Evolutionary conservation across 106 monocot species (phyloP).

Genomic region (Phalaenopsis equestris): DNA sequence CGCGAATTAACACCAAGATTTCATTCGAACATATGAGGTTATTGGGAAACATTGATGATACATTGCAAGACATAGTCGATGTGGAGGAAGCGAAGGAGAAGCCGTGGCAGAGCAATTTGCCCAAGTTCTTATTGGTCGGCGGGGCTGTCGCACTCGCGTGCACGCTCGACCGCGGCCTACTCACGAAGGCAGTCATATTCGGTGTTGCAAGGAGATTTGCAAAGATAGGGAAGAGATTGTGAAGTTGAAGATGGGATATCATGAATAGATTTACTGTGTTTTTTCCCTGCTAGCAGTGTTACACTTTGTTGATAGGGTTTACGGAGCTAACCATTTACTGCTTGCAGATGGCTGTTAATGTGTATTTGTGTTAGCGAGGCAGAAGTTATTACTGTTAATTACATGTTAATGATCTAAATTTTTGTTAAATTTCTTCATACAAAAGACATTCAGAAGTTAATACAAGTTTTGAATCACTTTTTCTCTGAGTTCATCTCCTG

Average conservation of each 20-base stretch:
- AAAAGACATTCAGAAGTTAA: not conserved
- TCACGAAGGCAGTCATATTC: slow-evolving; percentile 85
- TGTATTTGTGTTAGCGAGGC: not conserved
- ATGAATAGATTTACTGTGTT: not conserved
- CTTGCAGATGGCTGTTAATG: not conserved
- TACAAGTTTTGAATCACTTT: not conserved
- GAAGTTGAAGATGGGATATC: not conserved
- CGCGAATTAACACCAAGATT: slow-evolving; percentile 45
- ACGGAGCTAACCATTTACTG: not conserved
- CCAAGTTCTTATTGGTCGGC: slow-evolving; percentile 56
- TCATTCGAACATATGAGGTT: slow-evolving; percentile 21
- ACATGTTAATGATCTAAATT: not conserved
- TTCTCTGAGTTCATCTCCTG: no score
- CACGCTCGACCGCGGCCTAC: slow-evolving; percentile 59
- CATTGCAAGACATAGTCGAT: slow-evolving; percentile 16
- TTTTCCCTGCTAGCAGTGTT: not conserved
- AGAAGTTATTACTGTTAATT: not conserved
- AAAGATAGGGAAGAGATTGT: slow-evolving; percentile 34
- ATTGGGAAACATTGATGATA: slow-evolving; percentile 16
- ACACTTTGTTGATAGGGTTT: not conserved
- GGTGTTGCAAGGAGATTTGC: slow-evolving; percentile 82
- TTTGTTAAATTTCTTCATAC: not conserved
- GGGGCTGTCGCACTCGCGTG: slow-evolving; percentile 75
- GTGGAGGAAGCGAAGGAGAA: slow-evolving; percentile 28
- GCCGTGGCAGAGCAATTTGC: slow-evolving; percentile 22